Base-by-base conservation (phyloP, 805 yeast species). In the Citeromyces nyonsensis region DNA sequence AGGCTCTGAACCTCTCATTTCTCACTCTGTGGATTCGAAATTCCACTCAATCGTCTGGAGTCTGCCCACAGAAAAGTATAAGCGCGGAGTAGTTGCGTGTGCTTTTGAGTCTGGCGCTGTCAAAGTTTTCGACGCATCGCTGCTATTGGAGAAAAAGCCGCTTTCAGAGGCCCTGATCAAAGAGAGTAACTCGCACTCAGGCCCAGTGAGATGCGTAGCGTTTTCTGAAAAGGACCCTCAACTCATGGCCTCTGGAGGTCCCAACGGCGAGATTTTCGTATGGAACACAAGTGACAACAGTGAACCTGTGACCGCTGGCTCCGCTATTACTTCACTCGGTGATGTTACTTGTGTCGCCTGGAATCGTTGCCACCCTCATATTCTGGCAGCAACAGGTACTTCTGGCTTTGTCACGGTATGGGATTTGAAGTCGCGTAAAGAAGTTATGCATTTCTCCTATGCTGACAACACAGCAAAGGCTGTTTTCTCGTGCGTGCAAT, bases 21-120 rank as follows among this genome's bases (percentile, higher is more conserved):
- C 68, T 4, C 44, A 64, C n/a, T 49, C 57, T 10, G 64, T 69
- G 3, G 69, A 66, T 29, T 65, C 73, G 4, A 73, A 73, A 38
- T 83, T 86, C 57, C 69, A 82, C 48, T 86, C 82, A 35, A 54
- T 85, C 41, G 85, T 81, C 10, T 85, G 96, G 96, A 78, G 86
- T 36, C 57, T 59, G 26, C 69, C 73, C 3, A 56, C 61, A 32
- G 66, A 60, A 15, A 51, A 54, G 18, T 49, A 72, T 51, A 53
- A 70, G 38, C 51, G 53, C 40, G 69, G 80, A 37, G 31, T 76
- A 15, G 56, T 88, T 37, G 97, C 85, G 5, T 96, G 93, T 45
- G 97, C 94, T 8, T 63, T 82, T 38, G 98, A 91, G 48, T 71
- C 72, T 44, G 94, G 95, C 25, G 48, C 64, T 2, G 65, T 91